Evolutionary conservation across 352 stramenopile genomes (phyloP).

Genomic region (Blastocystis sp.): DNA sequence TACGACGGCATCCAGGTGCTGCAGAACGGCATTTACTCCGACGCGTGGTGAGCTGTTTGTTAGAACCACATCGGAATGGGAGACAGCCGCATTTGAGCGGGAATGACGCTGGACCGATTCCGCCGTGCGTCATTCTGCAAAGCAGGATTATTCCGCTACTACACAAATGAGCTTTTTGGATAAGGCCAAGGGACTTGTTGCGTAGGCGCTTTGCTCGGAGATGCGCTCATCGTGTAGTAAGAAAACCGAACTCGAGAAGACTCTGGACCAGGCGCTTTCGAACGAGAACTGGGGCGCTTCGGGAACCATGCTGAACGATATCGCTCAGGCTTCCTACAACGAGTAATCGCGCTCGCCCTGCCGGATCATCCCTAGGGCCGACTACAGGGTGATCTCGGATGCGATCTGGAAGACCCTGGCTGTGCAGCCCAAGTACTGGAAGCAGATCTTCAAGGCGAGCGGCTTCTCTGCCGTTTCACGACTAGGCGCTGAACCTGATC

Average conservation of each 20-base stretch:
- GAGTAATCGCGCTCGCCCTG: slow-evolving; percentile 22
- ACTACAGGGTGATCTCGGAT: slow-evolving; percentile 83
- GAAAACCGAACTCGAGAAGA: slow-evolving; percentile 82
- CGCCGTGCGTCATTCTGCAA: not conserved
- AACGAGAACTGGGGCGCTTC: slow-evolving; percentile 99
- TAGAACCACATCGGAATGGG: not conserved
- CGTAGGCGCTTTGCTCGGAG: not conserved
- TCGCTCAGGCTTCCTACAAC: slow-evolving; percentile 92
- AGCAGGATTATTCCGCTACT: not conserved
- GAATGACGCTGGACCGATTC: too few species aligned
- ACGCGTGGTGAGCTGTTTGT: slow-evolving; percentile 65
- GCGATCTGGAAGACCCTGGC: slow-evolving; percentile 91
- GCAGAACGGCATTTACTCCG: slow-evolving; percentile 78
- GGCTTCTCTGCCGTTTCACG: not conserved
- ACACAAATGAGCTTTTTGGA: slow-evolving; percentile 54
- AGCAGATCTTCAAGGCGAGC: slow-evolving; percentile 89
- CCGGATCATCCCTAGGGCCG: slow-evolving; percentile 75
- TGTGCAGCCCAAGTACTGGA: slow-evolving; percentile 85
- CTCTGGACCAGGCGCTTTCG: slow-evolving; percentile 85
- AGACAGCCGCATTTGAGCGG: too few species aligned
- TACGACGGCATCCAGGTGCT: slow-evolving; percentile 80
- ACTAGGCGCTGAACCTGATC: slow-evolving; percentile 81
- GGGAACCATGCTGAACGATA: slow-evolving; percentile 93
- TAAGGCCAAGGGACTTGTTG: slow-evolving; percentile 59
- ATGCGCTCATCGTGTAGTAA: slow-evolving; percentile 42